A percentile compares a stretch with the other conserved stretches of the same genome.
Conservation (phyloP, 768 basidiomycete genomes). For the Rhizopogon salebrosus region DNA sequence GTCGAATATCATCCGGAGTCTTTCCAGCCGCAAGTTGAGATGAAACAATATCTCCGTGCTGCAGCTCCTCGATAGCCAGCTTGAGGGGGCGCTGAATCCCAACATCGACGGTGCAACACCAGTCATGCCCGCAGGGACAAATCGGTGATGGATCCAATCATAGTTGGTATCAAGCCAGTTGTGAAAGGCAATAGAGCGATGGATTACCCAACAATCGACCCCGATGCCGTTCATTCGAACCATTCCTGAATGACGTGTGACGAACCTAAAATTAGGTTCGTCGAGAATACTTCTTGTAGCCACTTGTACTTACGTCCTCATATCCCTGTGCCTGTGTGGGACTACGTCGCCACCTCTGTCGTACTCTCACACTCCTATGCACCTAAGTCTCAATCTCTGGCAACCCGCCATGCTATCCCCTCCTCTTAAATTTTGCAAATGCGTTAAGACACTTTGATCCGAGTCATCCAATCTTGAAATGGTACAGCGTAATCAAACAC, state of each 20-base stretch:
- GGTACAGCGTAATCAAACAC: not conserved
- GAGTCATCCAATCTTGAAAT: not conserved
- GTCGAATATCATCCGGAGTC: not conserved
- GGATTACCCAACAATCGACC: not conserved
- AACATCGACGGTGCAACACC: slow-evolving; percentile 4
- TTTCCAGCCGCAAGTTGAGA: slow-evolving; percentile 17
- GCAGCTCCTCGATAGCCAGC: slow-evolving; percentile 22
- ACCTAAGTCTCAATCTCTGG: too few species aligned
- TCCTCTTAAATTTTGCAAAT: too few species aligned
- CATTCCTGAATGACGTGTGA: too few species aligned
- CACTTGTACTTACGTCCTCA: too few species aligned
- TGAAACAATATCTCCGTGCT: slow-evolving; percentile 31
- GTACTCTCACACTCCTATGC: too few species aligned
- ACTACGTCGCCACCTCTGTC: too few species aligned
- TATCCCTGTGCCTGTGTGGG: too few species aligned
- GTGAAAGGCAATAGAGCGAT: not conserved
- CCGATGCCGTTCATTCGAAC: too few species aligned
- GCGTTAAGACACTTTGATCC: too few species aligned
- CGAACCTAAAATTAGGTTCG: too few species aligned
- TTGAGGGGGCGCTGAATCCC: slow-evolving; percentile 32
- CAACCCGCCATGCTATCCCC: too few species aligned
- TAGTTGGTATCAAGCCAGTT: not conserved
- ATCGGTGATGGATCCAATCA: not conserved
- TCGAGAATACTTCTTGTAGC: too few species aligned
- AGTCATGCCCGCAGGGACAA: not conserved